Evolutionary conservation across 352 stramenopile species (phyloP), one percentile per base, ranked within the genome.

Genomic region (Phytopythium aichiense): DNA sequence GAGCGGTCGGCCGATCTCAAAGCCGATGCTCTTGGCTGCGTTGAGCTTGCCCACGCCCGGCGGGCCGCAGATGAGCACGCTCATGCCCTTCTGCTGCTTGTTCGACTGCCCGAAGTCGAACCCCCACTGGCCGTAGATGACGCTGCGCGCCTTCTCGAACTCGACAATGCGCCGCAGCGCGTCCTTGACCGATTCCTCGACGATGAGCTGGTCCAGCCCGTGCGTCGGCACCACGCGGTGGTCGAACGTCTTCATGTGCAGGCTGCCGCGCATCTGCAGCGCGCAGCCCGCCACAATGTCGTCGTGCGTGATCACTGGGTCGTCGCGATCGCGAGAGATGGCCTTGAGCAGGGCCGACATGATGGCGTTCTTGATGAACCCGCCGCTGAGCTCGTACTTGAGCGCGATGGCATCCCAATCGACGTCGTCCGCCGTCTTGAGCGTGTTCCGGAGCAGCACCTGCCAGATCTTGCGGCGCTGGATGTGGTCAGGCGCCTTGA

Each of bases 341-440:
- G 88, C 86, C 45, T 85, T 88, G 20, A 96, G 63, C 38, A 95
- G 72, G 50, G 87, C 84, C 38, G 86, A 92, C 15, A 95, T 64
- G 58, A 96, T 90, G 38, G 88, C 87, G 61, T 96, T 96, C 74
- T 96, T 95, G 72, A 96, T 96, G 67, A 96, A 96, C 4, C 87
- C 88, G 48, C 88, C 88, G 59, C 84, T 94, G 31, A 96, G 77
- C 46, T 96, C 85, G 65, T 95, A 96, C 66, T 95, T 93, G 55
- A 94, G 68, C 15, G 72, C 74, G 45, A 96, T 92, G 18, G 82
- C 74, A 38, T 94, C 85, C 83, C 81, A 95, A 61, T 95, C 87
- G 35, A 96, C 81, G 52, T 84, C 78, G n/a, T 76, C 58, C 25
- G 75, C 66, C n/a, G 70, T 80, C 60, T 79, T 68, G 31, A 94